Evolutionary conservation across 306 rosid genomes (phyloP).

Genomic region (Vigna unguiculata): DNA sequence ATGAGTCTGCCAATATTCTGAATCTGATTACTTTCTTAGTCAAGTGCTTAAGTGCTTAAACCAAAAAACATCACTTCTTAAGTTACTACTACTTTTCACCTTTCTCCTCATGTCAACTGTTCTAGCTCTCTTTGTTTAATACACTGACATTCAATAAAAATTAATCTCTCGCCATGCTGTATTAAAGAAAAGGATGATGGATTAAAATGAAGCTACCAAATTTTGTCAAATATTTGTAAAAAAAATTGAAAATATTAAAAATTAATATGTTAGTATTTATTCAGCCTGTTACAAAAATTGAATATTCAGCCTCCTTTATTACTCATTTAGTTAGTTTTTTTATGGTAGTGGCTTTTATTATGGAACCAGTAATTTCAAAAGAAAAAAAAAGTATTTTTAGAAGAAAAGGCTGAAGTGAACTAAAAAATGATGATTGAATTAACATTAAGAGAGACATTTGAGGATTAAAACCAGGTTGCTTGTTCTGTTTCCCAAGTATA

Average conservation of each 20-base stretch:
- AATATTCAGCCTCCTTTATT: not conserved
- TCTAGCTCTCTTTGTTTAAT: not conserved
- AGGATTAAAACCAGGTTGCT: slow-evolving; percentile 21
- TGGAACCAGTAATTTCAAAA: not conserved
- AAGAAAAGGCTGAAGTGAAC: not conserved
- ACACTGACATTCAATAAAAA: not conserved
- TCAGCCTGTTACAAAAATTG: not conserved
- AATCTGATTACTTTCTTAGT: slow-evolving; percentile 12
- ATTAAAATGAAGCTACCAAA: too few relatives aligned
- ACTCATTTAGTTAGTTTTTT: not conserved
- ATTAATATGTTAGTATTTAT: too few relatives aligned
- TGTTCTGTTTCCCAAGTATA: slow-evolving; percentile 25
- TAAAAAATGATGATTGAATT: not conserved
- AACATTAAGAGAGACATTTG: not conserved
- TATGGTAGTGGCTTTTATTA: not conserved
- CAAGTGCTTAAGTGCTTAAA: not conserved
- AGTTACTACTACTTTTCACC: not conserved
- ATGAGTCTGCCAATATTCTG: slow-evolving; percentile 26
- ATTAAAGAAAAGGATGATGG: too few relatives aligned
- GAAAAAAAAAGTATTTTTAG: not conserved
- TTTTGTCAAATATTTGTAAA: too few relatives aligned
- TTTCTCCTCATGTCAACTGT: not conserved
- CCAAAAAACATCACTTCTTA: not conserved
- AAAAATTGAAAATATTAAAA: too few relatives aligned
- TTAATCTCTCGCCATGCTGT: too few relatives aligned